Evolutionary conservation across 2,329 filamentous ascomycete genomes (phyloP).

Genomic region (Emericellopsis cladophorae): DNA sequence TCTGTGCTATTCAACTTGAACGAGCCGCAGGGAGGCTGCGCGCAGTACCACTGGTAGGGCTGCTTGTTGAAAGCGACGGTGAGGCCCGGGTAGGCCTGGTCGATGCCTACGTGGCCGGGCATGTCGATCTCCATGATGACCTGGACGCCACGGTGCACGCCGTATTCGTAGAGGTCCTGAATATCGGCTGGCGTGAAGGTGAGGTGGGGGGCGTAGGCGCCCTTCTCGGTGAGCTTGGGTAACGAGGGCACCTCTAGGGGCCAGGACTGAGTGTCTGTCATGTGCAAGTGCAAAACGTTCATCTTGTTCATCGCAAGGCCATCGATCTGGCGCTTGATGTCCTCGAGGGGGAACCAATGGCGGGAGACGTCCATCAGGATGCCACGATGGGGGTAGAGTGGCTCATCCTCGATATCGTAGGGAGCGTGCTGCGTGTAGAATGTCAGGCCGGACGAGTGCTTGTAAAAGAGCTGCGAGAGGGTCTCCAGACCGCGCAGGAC

Average conservation of each 20-base stretch:
- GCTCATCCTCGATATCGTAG: constrained; percentile 57
- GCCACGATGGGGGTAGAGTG: constrained; percentile 65
- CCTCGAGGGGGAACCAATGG: constrained; percentile 53
- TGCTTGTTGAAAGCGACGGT: constrained; percentile 41
- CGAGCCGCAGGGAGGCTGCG: constrained; percentile 53
- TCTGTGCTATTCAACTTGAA: constrained; percentile 63
- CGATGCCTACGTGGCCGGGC: constrained; percentile 45
- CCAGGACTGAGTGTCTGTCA: constrained; percentile 78
- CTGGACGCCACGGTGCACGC: constrained; percentile 45
- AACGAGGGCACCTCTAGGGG: constrained; percentile 68
- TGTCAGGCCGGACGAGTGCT: constrained; percentile 42
- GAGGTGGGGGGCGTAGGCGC: constrained; percentile 56
- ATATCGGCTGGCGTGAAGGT: constrained; percentile 58
- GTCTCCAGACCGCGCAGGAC: constrained; percentile 62
- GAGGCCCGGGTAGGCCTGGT: constrained; percentile 38
- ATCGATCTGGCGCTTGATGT: constrained; percentile 66
- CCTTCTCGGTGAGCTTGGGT: constrained; percentile 55
- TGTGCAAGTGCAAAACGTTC: constrained; percentile 70
- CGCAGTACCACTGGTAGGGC: constrained; percentile 47
- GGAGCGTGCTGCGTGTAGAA: constrained; percentile 63
- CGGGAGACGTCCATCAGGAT: constrained; percentile 68
- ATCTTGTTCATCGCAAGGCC: constrained; percentile 69
- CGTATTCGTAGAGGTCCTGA: constrained; percentile 56
- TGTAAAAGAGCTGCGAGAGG: constrained; percentile 69
- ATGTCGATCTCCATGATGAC: constrained; percentile 50